phyloP scores from a whole-genome alignment of 495 filamentous ascomycete genomes.

The Astrothelium macrocarpum region DNA sequence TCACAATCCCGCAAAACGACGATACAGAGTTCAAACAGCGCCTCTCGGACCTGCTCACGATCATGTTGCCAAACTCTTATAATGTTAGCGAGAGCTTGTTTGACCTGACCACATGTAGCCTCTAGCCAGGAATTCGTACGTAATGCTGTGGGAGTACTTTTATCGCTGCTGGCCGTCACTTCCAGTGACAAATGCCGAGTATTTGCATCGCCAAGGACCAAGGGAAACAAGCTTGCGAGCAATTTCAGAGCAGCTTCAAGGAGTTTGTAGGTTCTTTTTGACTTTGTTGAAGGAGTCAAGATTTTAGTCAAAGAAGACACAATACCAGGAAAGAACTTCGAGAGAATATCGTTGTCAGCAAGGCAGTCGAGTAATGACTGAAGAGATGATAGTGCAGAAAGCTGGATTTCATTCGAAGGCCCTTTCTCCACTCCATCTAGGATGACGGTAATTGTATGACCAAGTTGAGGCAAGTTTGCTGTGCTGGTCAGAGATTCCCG shows the following conservation, averaged over 20 bases:
- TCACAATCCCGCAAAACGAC: constrained; percentile 68
- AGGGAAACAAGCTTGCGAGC: constrained; percentile 50
- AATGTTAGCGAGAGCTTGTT: constrained; percentile 70
- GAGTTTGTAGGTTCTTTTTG: constrained; percentile 54
- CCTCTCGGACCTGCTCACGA: constrained; percentile 56
- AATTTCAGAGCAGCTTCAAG: constrained; percentile 52
- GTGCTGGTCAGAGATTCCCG: constrained; percentile 40
- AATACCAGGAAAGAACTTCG: constrained; percentile 79
- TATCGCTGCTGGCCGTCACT: constrained; percentile 16
- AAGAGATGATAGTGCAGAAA: constrained; percentile 57
- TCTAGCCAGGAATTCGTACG: constrained; percentile 57
- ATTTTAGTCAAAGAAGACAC: constrained; percentile 71
- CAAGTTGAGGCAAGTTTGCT: constrained; percentile 66
- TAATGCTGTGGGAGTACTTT: constrained; percentile 25
- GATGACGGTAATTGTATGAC: constrained; percentile 71
- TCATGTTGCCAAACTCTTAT: constrained; percentile 69
- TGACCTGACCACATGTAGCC: constrained; percentile 73
- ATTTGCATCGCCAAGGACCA: constrained; percentile 53
- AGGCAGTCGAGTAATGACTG: constrained; percentile 52
- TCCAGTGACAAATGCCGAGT: constrained; percentile 32
- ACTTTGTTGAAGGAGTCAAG: constrained; percentile 55
- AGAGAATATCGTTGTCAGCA: constrained; percentile 59
- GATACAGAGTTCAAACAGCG: constrained; percentile 60
- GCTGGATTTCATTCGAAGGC: constrained; percentile 51
- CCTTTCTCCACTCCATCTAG: constrained; percentile 59